Evolutionary conservation across 176 grass and related monocot species (phyloP).

Genomic region (Rhynchospora tenuis): DNA sequence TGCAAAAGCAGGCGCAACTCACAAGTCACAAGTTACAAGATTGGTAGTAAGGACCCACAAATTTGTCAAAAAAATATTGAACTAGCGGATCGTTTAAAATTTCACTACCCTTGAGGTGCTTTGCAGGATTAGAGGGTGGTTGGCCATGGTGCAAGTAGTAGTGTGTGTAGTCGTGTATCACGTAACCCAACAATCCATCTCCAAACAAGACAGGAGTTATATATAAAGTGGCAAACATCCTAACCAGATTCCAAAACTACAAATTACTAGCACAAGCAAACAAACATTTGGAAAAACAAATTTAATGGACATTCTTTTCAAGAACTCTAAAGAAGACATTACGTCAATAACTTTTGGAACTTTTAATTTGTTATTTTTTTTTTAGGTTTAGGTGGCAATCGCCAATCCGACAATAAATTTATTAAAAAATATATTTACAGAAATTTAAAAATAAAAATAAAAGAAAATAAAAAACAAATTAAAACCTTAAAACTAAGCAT

Average conservation of each 20-base stretch:
- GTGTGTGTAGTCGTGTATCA: conserved; percentile 90
- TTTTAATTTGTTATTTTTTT: too few relatives aligned
- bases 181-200: conserved; percentile 80
- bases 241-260: conserved; percentile 86
- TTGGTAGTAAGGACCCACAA: neutral
- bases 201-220: conserved; percentile 68
- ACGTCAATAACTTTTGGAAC: neutral
- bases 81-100: neutral
- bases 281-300: neutral
- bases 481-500: too few relatives aligned
- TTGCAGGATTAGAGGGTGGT: conserved; percentile 59
- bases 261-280: conserved; percentile 1
- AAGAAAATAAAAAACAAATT: too few relatives aligned
- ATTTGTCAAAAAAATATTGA: neutral
- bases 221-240: conserved; percentile 42
- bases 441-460: too few relatives aligned
- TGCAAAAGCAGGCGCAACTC: neutral
- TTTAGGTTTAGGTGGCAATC: too few relatives aligned
- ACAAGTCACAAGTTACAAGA: too few relatives aligned
- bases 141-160: conserved; percentile 93
- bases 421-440: too few relatives aligned
- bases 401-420: too few relatives aligned
- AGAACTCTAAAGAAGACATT: neutral
- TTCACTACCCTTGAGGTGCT: conserved; percentile 53
- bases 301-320: neutral